Conservation (phyloP, 768 basidiomycete species). For the Guyanaporus albipodus region DNA sequence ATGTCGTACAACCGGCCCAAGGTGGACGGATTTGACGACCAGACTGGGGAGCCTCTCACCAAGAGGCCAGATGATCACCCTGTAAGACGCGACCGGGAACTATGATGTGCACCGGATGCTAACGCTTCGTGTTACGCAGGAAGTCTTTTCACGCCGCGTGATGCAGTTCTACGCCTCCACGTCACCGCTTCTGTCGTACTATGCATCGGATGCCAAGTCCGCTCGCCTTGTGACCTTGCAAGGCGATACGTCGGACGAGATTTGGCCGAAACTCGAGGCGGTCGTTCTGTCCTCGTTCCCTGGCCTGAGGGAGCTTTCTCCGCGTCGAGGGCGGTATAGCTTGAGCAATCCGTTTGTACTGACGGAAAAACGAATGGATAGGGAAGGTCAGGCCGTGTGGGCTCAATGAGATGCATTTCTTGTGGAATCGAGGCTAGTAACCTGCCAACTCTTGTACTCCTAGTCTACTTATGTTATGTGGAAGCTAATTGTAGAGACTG, state of each 20-base stretch:
- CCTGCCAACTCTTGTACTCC: too few species aligned
- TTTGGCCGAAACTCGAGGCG: conserved; percentile 79
- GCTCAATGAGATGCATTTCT: conserved; percentile 9
- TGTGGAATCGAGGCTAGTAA: conserved; percentile 2
- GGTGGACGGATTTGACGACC: conserved; percentile 75
- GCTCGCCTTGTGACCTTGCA: conserved; percentile 53
- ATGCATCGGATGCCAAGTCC: conserved; percentile 39
- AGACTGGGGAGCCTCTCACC: conserved; percentile 84
- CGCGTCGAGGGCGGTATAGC: conserved; percentile 45
- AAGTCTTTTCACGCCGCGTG: conserved; percentile 73
- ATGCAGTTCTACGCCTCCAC: conserved; percentile 76
- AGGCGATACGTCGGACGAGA: conserved; percentile 81
- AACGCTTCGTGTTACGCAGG: conserved; percentile 40
- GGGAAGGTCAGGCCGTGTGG: conserved; percentile 16
- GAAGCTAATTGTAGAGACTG: neutral
- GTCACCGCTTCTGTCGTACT: conserved; percentile 76
- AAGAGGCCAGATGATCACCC: conserved; percentile 89
- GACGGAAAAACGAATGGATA: conserved; percentile 14
- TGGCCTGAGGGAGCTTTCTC: conserved; percentile 47
- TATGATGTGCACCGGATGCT: conserved; percentile 2
- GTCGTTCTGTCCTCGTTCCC: conserved; percentile 59
- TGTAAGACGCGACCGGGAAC: conserved; percentile 43
- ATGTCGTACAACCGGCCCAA: conserved; percentile 82
- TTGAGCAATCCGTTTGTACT: conserved; percentile 51
- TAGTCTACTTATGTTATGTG: conserved; percentile 5